Base-by-base conservation (phyloP, 495 filamentous ascomycete species). In the Xylaria intraflava region DNA sequence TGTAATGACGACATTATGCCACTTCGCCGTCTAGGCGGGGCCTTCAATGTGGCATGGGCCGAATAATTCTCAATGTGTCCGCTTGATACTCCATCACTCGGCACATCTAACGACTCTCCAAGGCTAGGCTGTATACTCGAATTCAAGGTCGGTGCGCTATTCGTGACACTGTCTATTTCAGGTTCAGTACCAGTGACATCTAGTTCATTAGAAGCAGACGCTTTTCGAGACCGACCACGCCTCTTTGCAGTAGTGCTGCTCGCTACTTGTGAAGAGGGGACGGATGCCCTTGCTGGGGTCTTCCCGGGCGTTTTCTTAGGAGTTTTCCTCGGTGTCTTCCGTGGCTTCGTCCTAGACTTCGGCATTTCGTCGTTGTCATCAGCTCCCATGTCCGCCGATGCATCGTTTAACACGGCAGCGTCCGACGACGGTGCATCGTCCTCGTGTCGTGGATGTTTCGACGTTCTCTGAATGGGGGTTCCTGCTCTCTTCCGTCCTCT, bases 401-500 rank as follows among this genome's bases (percentile, higher is more conserved):
- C 60, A 35, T 55, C 58, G 26, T 48, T 46, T 5, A 53, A 24
- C 0, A 49, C n/a, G 20, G 53, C 51, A 29, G 50, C 40, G n/a
- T 65, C 62, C 1, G 62, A 61, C 30, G 59, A 56, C n/a, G 46
- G 55, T 5, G 55, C 62, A 43, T 47, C 51, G 26, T 49, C 51
- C 20, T 61, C 58, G 22, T 23, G 58, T 42, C 63, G 60, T 41
- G 56, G 51, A 16, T 54, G 59, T 30, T 56, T 56, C 29, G 59
- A 39, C 12, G 22, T 40, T 30, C 59, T 50, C 35, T 62, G 51
- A 27, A 65, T 58, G 48, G 75, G 75, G 7, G 72, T 75, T 5
- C 66, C 68, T 8, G 67, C 67, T 43, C 66, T 64, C 64, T 78
- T 78, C 47, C 65, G 67, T n/a, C 57, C 68, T 36, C 53, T 62